phyloP scores from a whole-genome alignment of 345 rosid species.

The Boechera stricta region DNA sequence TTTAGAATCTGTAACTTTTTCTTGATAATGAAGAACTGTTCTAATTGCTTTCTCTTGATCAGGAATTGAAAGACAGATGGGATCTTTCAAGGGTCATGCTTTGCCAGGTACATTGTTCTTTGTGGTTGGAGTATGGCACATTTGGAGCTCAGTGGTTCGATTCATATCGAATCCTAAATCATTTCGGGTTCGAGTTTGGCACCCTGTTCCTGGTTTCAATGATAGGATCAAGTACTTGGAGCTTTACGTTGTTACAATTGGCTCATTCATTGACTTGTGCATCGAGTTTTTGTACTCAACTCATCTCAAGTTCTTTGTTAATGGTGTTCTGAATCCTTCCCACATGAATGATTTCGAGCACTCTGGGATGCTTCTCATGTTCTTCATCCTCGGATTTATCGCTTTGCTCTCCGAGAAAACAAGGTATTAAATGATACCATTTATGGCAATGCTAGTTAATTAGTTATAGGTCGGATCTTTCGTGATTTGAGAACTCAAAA shows the following conservation, averaged over 20 bases:
- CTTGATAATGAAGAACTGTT: constrained; percentile 17
- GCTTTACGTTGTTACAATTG: constrained; percentile 75
- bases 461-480: constrained; percentile 13
- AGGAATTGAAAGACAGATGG: constrained; percentile 58
- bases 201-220: constrained; percentile 77
- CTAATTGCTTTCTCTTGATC: not conserved
- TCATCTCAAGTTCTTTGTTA: constrained; percentile 80
- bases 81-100: constrained; percentile 94
- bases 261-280: constrained; percentile 80
- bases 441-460: constrained; percentile 6
- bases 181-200: constrained; percentile 84
- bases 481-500: not conserved
- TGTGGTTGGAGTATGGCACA: constrained; percentile 83
- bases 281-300: constrained; percentile 92
- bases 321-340: constrained; percentile 79
- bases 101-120: constrained; percentile 86
- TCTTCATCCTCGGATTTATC: constrained; percentile 76
- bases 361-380: constrained; percentile 97
- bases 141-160: constrained; percentile 74
- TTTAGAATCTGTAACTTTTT: constrained; percentile 14
- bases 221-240: constrained; percentile 82
- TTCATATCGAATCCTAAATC: constrained; percentile 65
- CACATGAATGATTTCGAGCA: constrained; percentile 98
- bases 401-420: constrained; percentile 75
- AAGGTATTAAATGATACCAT: constrained; percentile 49